Percentiles rank a stretch among this genome's conserved stretches.
phyloP scores from a whole-genome alignment of 2,329 filamentous ascomycete genomes.

The Zymoseptoria ardabiliae region DNA sequence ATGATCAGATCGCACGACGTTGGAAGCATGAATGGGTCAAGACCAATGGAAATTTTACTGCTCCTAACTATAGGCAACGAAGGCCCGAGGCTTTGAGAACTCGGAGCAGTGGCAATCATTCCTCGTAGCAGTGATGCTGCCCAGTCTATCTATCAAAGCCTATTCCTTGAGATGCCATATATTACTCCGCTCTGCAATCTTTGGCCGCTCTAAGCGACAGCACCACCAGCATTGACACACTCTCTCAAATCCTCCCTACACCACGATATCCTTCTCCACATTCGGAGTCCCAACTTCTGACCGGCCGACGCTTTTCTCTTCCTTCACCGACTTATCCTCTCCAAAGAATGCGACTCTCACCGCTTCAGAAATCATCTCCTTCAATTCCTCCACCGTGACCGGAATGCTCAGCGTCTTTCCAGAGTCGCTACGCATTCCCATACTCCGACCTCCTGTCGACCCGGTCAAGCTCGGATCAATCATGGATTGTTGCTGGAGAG shows the following conservation, averaged over 20 bases:
- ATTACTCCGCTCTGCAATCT: not conserved
- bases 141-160: not conserved
- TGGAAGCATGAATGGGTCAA: not conserved
- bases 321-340: conserved; percentile 1
- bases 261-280: not conserved
- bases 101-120: not conserved
- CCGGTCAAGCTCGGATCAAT: conserved; percentile 15
- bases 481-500: not conserved
- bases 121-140: not conserved
- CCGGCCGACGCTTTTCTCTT: not conserved
- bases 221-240: not conserved
- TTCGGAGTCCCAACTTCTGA: not conserved
- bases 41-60: not conserved
- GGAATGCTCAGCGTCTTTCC: conserved; percentile 7
- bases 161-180: not conserved
- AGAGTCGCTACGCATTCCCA: not conserved
- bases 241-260: not conserved
- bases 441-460: not conserved
- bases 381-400: conserved; percentile 17
- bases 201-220: not conserved
- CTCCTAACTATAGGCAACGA: not conserved
- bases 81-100: not conserved
- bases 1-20: not conserved
- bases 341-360: conserved; percentile 11
- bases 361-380: conserved; percentile 15